Evolutionary conservation across 805 yeast species (phyloP), one percentile per base, ranked within the genome.

Genomic region (Ogataea pilisensis): DNA sequence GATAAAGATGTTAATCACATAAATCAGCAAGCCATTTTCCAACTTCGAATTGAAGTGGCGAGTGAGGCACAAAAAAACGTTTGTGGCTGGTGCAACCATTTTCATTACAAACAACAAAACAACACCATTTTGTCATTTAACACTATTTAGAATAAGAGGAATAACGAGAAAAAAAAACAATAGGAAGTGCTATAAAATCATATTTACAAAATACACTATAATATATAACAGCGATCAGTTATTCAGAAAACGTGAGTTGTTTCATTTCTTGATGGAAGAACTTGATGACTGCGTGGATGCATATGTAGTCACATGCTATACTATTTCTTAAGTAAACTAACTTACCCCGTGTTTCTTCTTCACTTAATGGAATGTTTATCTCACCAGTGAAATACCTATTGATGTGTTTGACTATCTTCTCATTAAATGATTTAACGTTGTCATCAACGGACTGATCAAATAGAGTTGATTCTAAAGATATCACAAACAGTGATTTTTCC

Each of bases 251-350:
- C 7, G 43, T 12, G 24, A 20, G 35, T 6, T 39, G 43, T 28
- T 42, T 43, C 39, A 54, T 33, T 34, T 41, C 34, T 11, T 31
- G 12, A 34, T 57, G 62, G 18, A 57, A 33, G 27, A 43, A 42
- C 17, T 27, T 36, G 8, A 56, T 41, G 28, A 57, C 51, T 12
- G 35, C 22, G 2, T 33, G 49, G 12, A 57, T 49, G 13, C 42
- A 29, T 17, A 25, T 36, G 38, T 49, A 52, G 34, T 58, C 58
- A 43, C 65, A 61, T 3, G 57, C 59, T 2, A 61, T 34, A 1
- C 53, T 54, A 18, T 49, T 53, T 20, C 53, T 42, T 32, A 61
- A 41, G 25, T 51, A 51, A 1, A 56, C 37, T 14, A 59, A 31
- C 16, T 39, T 43, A 4, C 57, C 54, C 4, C 24, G 36, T 2